Conservation (phyloP, 805 yeast species). For the Pichia phayaonensis region DNA sequence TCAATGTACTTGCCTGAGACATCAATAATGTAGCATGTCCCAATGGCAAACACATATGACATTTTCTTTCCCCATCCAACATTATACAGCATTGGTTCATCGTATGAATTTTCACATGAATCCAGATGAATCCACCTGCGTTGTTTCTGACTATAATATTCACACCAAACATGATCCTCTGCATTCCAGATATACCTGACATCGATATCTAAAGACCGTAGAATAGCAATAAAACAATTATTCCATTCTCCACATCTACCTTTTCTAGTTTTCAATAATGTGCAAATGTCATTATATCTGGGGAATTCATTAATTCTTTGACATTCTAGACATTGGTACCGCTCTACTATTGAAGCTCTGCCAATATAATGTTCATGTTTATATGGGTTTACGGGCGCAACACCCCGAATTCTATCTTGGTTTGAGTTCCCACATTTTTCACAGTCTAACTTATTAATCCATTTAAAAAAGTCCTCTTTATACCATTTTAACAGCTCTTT, state of each 20-base stretch:
- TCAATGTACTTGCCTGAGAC: conserved; percentile 62
- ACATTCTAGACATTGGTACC: conserved; percentile 56
- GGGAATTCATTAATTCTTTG: conserved; percentile 50
- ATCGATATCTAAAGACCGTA: conserved; percentile 57
- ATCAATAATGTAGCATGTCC: conserved; percentile 56
- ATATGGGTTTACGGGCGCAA: conserved; percentile 31
- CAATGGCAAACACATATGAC: conserved; percentile 77
- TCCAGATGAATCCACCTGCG: conserved; percentile 84
- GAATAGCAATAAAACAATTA: conserved; percentile 64
- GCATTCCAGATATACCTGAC: conserved; percentile 76
- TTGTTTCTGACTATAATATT: conserved; percentile 56
- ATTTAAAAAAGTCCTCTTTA: conserved; percentile 69
- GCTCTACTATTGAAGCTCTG: conserved; percentile 52
- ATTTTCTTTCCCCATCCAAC: conserved; percentile 90
- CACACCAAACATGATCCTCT: conserved; percentile 98
- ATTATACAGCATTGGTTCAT: conserved; percentile 70
- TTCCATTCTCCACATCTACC: conserved; percentile 98
- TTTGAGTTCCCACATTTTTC: conserved; percentile 38
- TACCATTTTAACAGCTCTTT: conserved; percentile 58
- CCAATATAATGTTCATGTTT: conserved; percentile 38
- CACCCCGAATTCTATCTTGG: conserved; percentile 30
- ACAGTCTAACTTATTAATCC: conserved; percentile 75
- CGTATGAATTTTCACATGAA: conserved; percentile 79
- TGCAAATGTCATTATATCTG: conserved; percentile 61
- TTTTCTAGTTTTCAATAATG: conserved; percentile 48